Evolutionary conservation across 148 eudicot species (phyloP).

Genomic region (Rheum nobile): DNA sequence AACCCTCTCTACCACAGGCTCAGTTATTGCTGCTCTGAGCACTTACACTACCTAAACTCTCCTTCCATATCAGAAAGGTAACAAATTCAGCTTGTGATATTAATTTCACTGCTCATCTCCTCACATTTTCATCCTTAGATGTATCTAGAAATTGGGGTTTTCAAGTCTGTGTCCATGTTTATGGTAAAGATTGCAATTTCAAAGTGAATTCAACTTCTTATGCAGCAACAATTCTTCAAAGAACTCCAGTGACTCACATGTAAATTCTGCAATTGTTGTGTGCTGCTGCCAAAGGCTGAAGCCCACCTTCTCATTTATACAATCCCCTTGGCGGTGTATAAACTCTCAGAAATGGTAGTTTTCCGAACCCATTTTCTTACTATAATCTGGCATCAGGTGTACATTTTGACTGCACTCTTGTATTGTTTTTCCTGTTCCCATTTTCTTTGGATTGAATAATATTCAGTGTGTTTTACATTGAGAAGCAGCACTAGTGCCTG

Average conservation of each 20-base stretch:
- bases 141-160: neutral
- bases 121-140: neutral
- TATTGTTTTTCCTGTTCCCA: neutral
- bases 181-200: neutral
- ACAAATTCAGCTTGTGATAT: neutral
- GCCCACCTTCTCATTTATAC: neutral
- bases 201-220: neutral
- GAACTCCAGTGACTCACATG: neutral
- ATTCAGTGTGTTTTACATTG: neutral
- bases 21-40: constrained; percentile 91
- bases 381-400: neutral
- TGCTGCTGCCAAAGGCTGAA: neutral
- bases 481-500: neutral
- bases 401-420: neutral
- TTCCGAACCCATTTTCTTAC: neutral
- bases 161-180: neutral
- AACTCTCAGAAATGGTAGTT: neutral
- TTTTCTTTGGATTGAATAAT: neutral
- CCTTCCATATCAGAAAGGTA: constrained; percentile 10
- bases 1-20: constrained; percentile 78
- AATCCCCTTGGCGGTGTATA: constrained; percentile 3
- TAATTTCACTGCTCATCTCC: neutral
- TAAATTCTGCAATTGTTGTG: neutral
- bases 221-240: constrained; percentile 1
- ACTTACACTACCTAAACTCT: constrained; percentile 27